These are phyloP conservation scores for Russula earlei DNA, from an alignment of 768 basidiomycete genomes.

Conservation along the genomic window DNA sequence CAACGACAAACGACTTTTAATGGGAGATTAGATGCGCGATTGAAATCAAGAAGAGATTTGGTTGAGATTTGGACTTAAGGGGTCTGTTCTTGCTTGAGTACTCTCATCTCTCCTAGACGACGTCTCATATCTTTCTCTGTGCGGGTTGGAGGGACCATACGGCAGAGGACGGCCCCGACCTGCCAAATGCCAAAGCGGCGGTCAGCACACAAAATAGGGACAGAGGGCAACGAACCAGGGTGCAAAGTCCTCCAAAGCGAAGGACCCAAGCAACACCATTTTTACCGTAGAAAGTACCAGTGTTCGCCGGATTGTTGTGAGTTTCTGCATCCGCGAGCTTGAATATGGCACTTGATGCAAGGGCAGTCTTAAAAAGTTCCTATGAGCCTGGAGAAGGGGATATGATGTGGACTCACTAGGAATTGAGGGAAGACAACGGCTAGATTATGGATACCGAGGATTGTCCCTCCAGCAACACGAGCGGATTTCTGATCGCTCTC, in stretches of 20 bases:
- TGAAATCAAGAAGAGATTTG: neutral
- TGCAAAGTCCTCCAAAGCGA: constrained; percentile 83
- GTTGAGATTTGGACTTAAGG: constrained; percentile 35
- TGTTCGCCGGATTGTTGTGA: constrained; percentile 35
- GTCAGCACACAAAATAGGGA: neutral
- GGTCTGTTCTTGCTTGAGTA: constrained; percentile 52
- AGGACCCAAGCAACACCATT: constrained; percentile 92
- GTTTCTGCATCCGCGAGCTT: constrained; percentile 56
- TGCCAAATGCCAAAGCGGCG: constrained; percentile 19
- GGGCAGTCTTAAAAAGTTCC: constrained; percentile 48
- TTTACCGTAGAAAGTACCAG: constrained; percentile 64
- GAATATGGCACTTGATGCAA: constrained; percentile 85
- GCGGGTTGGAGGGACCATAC: constrained; percentile 79
- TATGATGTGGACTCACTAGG: constrained; percentile 46
- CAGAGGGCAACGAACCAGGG: constrained; percentile 38
- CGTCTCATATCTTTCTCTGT: constrained; percentile 87
- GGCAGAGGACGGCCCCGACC: constrained; percentile 67
- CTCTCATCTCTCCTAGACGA: constrained; percentile 69
- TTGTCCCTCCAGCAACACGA: constrained; percentile 76
- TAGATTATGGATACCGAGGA: constrained; percentile 90
- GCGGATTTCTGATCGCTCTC: constrained; percentile 29
- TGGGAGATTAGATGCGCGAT: neutral
- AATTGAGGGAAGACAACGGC: constrained; percentile 95
- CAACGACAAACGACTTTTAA: constrained; percentile 2
- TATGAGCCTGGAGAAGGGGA: neutral